Evolutionary conservation across 2,329 filamentous ascomycete species (phyloP).

Genomic region (Clarireedia sp.): DNA sequence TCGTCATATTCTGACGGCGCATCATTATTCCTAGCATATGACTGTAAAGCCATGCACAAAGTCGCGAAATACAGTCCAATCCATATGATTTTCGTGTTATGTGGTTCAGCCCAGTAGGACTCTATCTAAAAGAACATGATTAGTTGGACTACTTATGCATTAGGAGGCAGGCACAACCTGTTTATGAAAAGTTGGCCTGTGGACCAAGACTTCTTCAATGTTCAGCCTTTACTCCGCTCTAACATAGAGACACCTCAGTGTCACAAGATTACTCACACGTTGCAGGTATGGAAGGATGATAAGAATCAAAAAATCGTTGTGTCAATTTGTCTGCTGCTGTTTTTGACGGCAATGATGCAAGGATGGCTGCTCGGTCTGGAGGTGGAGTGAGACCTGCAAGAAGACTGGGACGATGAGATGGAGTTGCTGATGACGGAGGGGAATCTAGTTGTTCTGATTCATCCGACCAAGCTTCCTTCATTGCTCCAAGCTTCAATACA

Average conservation of each 20-base stretch:
- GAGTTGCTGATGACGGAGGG: neutral
- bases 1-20: conserved; percentile 39
- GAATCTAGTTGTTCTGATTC: conserved; percentile 32
- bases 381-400: conserved; percentile 29
- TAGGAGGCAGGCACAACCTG: conserved; percentile 23
- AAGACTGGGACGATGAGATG: conserved; percentile 17
- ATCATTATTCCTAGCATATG: conserved; percentile 39
- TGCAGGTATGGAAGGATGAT: conserved; percentile 44
- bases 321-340: conserved; percentile 41
- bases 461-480: conserved; percentile 24
- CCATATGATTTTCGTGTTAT: conserved; percentile 38
- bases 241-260: neutral
- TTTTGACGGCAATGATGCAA: conserved; percentile 41
- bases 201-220: conserved; percentile 35
- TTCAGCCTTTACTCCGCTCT: neutral
- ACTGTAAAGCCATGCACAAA: conserved; percentile 25
- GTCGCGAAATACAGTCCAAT: conserved; percentile 39
- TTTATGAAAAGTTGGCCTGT: conserved; percentile 42
- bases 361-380: conserved; percentile 36
- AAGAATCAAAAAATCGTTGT: conserved; percentile 44
- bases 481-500: conserved; percentile 15
- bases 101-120: conserved; percentile 38
- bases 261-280: conserved; percentile 3
- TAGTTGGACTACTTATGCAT: neutral
- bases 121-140: conserved; percentile 34